phyloP scores from a whole-genome alignment of 2,329 filamentous ascomycete genomes.

The Penicillium fuscoglaucum region DNA sequence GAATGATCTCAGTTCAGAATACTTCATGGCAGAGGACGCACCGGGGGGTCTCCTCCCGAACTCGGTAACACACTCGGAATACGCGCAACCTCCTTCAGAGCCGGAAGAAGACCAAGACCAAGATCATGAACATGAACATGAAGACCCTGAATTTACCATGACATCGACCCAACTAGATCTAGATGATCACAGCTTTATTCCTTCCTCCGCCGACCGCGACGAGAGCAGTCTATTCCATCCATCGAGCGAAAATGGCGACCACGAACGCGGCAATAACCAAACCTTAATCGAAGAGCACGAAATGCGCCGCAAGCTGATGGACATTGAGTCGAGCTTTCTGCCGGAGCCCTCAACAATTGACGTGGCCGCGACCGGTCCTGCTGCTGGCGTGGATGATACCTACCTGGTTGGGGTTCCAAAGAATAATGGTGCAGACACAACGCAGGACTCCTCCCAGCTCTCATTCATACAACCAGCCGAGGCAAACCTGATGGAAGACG shows the following conservation, averaged over 20 bases:
- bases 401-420: conserved; percentile 43
- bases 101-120: conserved; percentile 17
- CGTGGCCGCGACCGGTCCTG: conserved; percentile 30
- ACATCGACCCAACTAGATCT: conserved; percentile 21
- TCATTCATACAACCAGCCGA: conserved; percentile 31
- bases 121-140: conserved; percentile 15
- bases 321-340: conserved; percentile 64
- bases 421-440: conserved; percentile 21
- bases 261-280: conserved; percentile 39
- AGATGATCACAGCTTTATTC: conserved; percentile 33
- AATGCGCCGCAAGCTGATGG: conserved; percentile 60
- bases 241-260: conserved; percentile 36
- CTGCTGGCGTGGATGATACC: conserved; percentile 45
- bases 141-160: conserved; percentile 21
- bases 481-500: conserved; percentile 20
- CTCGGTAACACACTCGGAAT: conserved; percentile 15
- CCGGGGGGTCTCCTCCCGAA: conserved; percentile 27
- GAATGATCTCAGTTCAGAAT: conserved; percentile 30
- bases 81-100: conserved; percentile 11
- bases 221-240: conserved; percentile 36
- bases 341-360: conserved; percentile 54
- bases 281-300: conserved; percentile 56
- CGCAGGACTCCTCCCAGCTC: conserved; percentile 24
- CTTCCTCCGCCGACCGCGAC: conserved; percentile 37
- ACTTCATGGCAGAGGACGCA: conserved; percentile 36